Percentiles rank a stretch among this genome's conserved stretches.
These are phyloP conservation scores for Septoria petroselini DNA, from an alignment of 2,329 filamentous ascomycete species.

Conservation along the genomic window DNA sequence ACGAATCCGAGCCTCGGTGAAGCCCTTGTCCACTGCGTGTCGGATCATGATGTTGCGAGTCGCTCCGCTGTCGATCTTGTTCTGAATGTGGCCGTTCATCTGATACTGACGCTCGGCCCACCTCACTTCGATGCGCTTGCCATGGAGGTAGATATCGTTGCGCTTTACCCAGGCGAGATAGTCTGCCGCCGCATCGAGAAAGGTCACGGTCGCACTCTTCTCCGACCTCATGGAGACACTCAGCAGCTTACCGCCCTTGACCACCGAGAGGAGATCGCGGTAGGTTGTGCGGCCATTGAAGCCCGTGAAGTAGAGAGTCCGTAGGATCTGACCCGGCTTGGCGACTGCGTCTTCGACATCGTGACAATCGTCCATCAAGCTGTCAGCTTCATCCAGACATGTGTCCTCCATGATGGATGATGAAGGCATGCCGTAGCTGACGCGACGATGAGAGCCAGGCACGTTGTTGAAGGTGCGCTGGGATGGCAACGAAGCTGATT, in stretches of 20 bases:
- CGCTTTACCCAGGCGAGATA: constrained; percentile 65
- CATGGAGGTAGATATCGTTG: constrained; percentile 65
- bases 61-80: constrained; percentile 63
- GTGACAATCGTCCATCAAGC: constrained; percentile 19
- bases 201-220: constrained; percentile 64
- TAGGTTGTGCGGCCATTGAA: constrained; percentile 62
- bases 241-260: constrained; percentile 69
- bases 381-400: constrained; percentile 26
- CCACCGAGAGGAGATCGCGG: constrained; percentile 60
- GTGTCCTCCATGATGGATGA: constrained; percentile 27
- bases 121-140: constrained; percentile 63
- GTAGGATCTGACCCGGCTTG: constrained; percentile 13
- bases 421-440: constrained; percentile 22
- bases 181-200: constrained; percentile 60
- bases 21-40: constrained; percentile 47
- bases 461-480: constrained; percentile 11
- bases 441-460: constrained; percentile 19
- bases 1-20: constrained; percentile 64
- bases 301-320: constrained; percentile 62
- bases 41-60: constrained; percentile 72
- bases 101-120: constrained; percentile 72
- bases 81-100: constrained; percentile 60
- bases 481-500: constrained; percentile 1
- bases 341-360: constrained; percentile 1
- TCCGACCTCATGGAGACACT: constrained; percentile 66